Conservation (phyloP, 179 eudicot species). For the Silene noctiflora region DNA sequence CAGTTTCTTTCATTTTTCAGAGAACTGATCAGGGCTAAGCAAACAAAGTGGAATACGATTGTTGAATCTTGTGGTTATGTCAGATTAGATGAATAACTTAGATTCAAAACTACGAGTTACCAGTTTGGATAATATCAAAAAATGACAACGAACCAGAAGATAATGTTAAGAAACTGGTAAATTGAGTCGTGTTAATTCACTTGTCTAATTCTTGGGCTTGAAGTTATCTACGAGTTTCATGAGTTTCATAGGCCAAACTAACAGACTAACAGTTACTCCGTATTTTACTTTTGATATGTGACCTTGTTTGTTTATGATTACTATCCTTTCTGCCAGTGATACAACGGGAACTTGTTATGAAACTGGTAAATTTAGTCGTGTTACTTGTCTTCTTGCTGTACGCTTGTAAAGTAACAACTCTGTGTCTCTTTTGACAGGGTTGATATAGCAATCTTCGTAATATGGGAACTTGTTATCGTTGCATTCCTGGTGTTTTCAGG, state of each 20-base stretch:
- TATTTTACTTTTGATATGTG: background rate
- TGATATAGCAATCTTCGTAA: constrained; percentile 77
- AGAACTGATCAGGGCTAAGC: no score
- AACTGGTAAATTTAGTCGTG: background rate
- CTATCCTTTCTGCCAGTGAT: background rate
- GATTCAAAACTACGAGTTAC: background rate
- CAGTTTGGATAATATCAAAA: background rate
- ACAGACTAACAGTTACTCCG: no score
- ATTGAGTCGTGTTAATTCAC: no score
- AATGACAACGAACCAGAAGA: background rate
- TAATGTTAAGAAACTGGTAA: background rate
- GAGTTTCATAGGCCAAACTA: background rate
- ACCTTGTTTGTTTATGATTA: background rate
- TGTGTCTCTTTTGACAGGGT: constrained; percentile 56
- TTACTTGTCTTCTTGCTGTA: background rate
- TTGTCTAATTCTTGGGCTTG: background rate
- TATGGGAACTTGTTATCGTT: constrained; percentile 86
- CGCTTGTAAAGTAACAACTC: background rate
- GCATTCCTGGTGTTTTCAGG: constrained; percentile 90
- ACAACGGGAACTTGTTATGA: background rate
- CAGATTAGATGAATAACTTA: background rate
- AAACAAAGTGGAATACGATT: background rate
- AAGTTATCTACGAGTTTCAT: background rate
- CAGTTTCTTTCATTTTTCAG: no score
- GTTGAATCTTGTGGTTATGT: background rate